Evolutionary conservation across 148 eudicot species (phyloP).

Genomic region (Vaccinium vitisidaea): DNA sequence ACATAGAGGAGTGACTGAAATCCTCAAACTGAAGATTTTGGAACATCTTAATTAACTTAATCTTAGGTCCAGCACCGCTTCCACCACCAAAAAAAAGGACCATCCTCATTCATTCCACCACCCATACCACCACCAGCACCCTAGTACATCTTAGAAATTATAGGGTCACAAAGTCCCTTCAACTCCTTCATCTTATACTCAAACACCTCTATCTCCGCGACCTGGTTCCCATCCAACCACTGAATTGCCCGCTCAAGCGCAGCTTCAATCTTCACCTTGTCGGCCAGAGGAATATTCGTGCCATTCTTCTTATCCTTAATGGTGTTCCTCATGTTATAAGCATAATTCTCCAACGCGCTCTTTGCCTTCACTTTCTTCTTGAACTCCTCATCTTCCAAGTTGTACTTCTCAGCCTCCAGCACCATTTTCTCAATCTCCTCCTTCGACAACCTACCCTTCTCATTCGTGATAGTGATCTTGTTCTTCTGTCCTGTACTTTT

Average conservation of each 20-base stretch:
- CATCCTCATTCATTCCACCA: slow-evolving; percentile 22
- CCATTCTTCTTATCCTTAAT: slow-evolving; percentile 16
- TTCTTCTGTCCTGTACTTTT: slow-evolving; percentile 18
- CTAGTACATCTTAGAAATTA: slow-evolving; percentile 17
- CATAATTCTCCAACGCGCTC: not conserved
- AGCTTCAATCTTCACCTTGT: slow-evolving; percentile 18
- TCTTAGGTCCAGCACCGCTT: not conserved
- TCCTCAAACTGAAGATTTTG: not conserved
- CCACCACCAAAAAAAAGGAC: not conserved
- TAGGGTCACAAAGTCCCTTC: slow-evolving; percentile 15
- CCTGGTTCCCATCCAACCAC: not conserved
- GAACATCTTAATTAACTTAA: not conserved
- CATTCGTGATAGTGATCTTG: slow-evolving; percentile 18
- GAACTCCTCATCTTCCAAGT: slow-evolving; percentile 16
- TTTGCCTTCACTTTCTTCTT: slow-evolving; percentile 25
- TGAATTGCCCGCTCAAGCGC: slow-evolving; percentile 1
- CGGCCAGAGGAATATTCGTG: not conserved
- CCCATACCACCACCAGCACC: slow-evolving; percentile 12
- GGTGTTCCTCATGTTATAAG: slow-evolving; percentile 16
- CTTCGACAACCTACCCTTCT: slow-evolving; percentile 16
- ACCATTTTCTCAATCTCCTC: slow-evolving; percentile 25
- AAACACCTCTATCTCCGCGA: slow-evolving; percentile 12
- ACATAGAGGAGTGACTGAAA: not conserved
- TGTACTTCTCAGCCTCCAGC: slow-evolving; percentile 22
- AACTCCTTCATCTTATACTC: slow-evolving; percentile 22